Evolutionary conservation across 140 eudicot genomes (phyloP).

Genomic region (Flaveria floridana): DNA sequence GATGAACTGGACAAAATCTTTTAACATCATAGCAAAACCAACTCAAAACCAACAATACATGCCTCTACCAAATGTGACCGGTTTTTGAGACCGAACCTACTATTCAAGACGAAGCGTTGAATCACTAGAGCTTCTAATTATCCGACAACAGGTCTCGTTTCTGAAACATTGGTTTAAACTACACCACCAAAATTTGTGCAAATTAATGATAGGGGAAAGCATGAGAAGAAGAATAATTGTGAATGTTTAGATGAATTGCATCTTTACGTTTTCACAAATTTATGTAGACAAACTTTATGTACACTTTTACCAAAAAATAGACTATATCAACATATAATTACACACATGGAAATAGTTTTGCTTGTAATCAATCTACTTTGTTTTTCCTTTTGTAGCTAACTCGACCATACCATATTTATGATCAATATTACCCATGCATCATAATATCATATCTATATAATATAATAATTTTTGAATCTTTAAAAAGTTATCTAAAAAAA

Average conservation of each 20-base stretch:
- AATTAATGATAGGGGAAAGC: not conserved
- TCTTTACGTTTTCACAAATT: not conserved
- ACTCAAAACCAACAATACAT: no score
- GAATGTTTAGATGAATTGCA: not conserved
- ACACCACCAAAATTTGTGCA: slow-evolving; percentile 5
- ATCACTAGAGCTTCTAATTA: no score
- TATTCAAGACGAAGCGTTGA: no score
- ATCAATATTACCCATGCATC: not conserved
- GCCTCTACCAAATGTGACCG: no score
- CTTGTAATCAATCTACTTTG: not conserved
- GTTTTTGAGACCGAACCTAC: no score
- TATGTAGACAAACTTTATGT: slow-evolving; percentile 6
- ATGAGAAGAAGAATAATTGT: not conserved
- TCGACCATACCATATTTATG: not conserved
- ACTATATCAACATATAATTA: not conserved
- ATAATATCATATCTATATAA: not conserved
- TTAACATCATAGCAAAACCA: no score
- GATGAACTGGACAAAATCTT: no score
- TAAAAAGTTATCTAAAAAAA: no score
- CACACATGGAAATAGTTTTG: not conserved
- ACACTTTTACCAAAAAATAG: not conserved
- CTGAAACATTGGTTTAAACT: not conserved
- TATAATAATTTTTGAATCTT: no score
- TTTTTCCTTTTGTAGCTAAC: not conserved
- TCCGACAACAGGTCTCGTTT: no score